Evolutionary conservation across 2,329 filamentous ascomycete species (phyloP), one percentile per base, ranked within the genome.

Genomic region (Myotisia sp.): DNA sequence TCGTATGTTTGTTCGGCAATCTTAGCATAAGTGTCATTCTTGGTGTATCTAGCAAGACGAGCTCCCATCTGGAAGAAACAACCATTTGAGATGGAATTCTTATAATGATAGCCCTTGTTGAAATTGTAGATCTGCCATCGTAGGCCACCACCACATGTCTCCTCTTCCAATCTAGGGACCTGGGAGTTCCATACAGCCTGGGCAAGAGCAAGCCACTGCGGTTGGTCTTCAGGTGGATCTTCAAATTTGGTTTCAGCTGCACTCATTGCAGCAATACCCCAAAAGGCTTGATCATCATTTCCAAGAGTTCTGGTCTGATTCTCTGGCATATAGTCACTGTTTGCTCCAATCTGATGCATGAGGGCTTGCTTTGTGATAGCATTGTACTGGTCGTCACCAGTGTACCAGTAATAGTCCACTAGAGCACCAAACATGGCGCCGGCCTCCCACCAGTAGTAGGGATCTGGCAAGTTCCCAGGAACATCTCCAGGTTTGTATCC

Each of bases 41-140:
- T 71, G 0, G 84, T 92, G 58, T 82, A 90, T 8, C 76, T 67
- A 0, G 79, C 79, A 5, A 92, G 66, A 10, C 83, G 74, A 5
- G 82, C 67, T 2, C 65, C 62, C 7, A 74, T 59, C 43, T 71
- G 67, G 52, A 73, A 71, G 38, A 73, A 63, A 20, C 62, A 68
- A 3, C 69, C 70, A 42, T 73, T 73, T 8, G 65, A 68, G 41
- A 74, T 67, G 14, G 64, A 62, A 44, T 74, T 74, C 44, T 73
- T 72, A 45, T 69, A 73, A 34, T 58, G 56, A 45, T 64, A 74
- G 4, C 82, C 82, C 37, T 66, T 71, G 59, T 85, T 85, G 59
- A 76, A 81, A 8, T 71, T 66, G 59, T 78, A 86, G 41, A 92
- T 79, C 59, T 92, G 84, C 85, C 85, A 92, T 42, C 79, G 73